Evolutionary conservation across 129 eudicot species (phyloP).

Genomic region (Cynara cardunculus): DNA sequence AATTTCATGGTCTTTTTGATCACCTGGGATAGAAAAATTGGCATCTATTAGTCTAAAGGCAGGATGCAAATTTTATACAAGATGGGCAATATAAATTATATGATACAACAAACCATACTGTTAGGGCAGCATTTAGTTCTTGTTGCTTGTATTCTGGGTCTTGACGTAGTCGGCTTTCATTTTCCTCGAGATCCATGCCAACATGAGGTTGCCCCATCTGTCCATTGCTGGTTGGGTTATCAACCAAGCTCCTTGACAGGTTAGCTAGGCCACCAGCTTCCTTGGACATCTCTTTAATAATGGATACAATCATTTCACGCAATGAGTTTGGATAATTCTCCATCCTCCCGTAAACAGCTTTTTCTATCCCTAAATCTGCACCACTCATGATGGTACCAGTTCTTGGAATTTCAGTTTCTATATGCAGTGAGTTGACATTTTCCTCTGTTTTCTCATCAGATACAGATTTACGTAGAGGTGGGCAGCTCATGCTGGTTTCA

Average conservation of each 20-base stretch:
- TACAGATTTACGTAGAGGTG: conserved; percentile 2
- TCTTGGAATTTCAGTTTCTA: conserved; percentile 33
- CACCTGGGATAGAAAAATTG: conserved; percentile 33
- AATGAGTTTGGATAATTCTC: conserved; percentile 46
- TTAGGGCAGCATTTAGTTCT: conserved; percentile 55
- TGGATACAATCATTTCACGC: conserved; percentile 43
- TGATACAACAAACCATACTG: conserved; percentile 36
- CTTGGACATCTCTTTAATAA: conserved; percentile 31
- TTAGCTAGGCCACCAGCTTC: conserved; percentile 51
- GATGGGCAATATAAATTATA: neutral
- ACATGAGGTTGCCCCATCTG: conserved; percentile 32
- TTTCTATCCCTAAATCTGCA: conserved; percentile 35
- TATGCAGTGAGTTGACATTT: conserved; percentile 1
- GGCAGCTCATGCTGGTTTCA: conserved; percentile 18
- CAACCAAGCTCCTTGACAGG: conserved; percentile 44
- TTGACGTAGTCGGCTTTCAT: conserved; percentile 18
- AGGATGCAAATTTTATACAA: neutral
- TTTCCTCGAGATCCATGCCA: conserved; percentile 40
- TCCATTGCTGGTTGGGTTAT: conserved; percentile 37
- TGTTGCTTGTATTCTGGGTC: conserved; percentile 47
- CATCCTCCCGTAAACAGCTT: conserved; percentile 28
- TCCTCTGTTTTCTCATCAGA: conserved; percentile 11
- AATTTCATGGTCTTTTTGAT: conserved; percentile 67
- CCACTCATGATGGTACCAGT: conserved; percentile 37
- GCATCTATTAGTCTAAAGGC: neutral